These are phyloP conservation scores for Triticum urartu DNA, from an alignment of 176 grass and related monocot genomes.

Conservation along the genomic window DNA sequence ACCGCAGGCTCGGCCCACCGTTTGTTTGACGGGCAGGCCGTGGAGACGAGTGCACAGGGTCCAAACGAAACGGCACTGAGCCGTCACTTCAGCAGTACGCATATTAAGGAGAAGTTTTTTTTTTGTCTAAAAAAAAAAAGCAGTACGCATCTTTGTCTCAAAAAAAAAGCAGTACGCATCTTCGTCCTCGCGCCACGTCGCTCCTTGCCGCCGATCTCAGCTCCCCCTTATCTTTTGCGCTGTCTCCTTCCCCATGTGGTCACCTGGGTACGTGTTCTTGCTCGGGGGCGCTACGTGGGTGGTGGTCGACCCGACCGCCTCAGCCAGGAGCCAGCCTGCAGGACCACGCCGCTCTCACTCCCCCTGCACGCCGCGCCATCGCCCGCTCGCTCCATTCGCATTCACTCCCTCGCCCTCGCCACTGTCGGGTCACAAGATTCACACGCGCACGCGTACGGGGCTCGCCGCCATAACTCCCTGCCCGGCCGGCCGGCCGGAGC, in stretches of 20 bases:
- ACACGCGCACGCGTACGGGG: background rate
- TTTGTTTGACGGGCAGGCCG: too few species aligned
- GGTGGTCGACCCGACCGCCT: slow-evolving; percentile 13
- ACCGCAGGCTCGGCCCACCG: too few species aligned
- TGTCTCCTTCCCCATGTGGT: slow-evolving; percentile 39
- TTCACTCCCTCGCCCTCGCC: background rate
- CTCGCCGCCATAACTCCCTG: background rate
- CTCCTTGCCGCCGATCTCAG: too few species aligned
- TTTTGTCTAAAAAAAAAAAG: too few species aligned
- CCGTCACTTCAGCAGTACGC: background rate
- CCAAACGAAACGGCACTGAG: background rate
- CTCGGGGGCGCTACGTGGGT: slow-evolving; percentile 27
- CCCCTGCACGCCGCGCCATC: background rate
- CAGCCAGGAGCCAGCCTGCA: background rate
- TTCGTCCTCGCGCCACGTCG: background rate
- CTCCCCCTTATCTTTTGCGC: background rate
- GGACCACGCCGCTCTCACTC: slow-evolving; percentile 9
- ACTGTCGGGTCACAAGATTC: slow-evolving; percentile 31
- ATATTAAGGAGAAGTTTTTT: too few species aligned
- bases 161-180: background rate
- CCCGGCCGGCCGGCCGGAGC: background rate
- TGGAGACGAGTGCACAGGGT: too few species aligned
- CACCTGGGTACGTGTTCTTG: slow-evolving; percentile 40
- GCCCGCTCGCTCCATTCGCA: background rate
- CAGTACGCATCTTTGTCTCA: too few species aligned